These are phyloP conservation scores for Biscogniauxia sp. DNA, from an alignment of 2,329 filamentous ascomycete genomes.

Conservation along the genomic window DNA sequence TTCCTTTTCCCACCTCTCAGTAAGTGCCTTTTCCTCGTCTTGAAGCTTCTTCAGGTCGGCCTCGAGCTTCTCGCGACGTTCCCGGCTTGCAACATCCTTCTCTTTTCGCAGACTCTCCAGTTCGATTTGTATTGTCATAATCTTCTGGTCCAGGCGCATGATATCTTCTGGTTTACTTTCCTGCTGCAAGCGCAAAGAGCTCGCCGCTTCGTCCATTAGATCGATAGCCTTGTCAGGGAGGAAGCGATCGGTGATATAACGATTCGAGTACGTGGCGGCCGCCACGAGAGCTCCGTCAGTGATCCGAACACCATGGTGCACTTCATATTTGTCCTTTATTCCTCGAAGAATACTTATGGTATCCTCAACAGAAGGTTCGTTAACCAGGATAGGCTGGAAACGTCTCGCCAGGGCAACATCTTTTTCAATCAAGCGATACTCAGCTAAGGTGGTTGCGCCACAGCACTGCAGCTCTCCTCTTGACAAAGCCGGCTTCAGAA, in stretches of 20 bases:
- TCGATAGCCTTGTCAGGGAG: slow-evolving; percentile 97
- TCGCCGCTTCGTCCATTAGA: slow-evolving; percentile 92
- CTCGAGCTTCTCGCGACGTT: slow-evolving; percentile 84
- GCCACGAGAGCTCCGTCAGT: slow-evolving; percentile 90
- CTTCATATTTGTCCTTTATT: slow-evolving; percentile 97
- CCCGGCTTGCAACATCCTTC: slow-evolving; percentile 83
- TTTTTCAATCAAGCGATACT: slow-evolving; percentile 93
- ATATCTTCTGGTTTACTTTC: slow-evolving; percentile 97
- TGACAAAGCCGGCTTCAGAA: slow-evolving; percentile 90
- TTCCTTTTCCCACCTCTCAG: slow-evolving; percentile 86
- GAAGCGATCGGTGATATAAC: slow-evolving; percentile 95
- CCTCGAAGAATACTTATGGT: slow-evolving; percentile 94
- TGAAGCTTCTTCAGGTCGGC: slow-evolving; percentile 72
- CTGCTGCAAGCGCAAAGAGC: slow-evolving; percentile 84
- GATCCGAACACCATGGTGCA: slow-evolving; percentile 94
- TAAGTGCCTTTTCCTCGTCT: slow-evolving; percentile 72
- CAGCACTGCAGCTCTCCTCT: slow-evolving; percentile 93
- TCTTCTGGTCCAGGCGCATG: slow-evolving; percentile 85
- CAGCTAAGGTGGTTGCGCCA: slow-evolving; percentile 87
- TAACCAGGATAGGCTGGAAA: slow-evolving; percentile 94
- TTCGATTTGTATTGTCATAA: slow-evolving; percentile 97
- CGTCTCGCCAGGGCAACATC: slow-evolving; percentile 88
- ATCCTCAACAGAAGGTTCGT: slow-evolving; percentile 84
- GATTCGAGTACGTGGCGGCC: slow-evolving; percentile 87
- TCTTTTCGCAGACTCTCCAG: slow-evolving; percentile 93